Conservation (phyloP, 2,329 filamentous ascomycete species). For the Colletotrichum orbiculare region DNA sequence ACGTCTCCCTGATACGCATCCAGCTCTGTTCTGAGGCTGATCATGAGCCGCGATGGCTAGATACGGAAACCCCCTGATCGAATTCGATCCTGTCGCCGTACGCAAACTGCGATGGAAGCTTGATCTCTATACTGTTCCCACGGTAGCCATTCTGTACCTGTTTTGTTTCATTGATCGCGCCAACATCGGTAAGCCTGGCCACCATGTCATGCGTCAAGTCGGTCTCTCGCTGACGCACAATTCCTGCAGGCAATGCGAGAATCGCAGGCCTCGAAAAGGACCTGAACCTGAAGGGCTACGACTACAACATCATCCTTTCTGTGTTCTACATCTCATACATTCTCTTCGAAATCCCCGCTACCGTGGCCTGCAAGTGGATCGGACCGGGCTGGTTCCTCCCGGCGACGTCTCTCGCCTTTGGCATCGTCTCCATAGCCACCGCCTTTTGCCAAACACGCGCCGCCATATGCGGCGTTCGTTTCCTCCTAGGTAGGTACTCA, state of each 20-base stretch:
- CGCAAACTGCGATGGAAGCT: constrained; percentile 70
- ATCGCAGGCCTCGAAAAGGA: constrained; percentile 74
- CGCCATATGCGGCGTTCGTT: constrained; percentile 69
- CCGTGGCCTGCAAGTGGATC: constrained; percentile 75
- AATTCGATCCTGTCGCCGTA: constrained; percentile 69
- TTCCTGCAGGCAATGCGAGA: constrained; percentile 70
- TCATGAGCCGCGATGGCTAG: constrained; percentile 40
- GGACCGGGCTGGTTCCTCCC: constrained; percentile 81
- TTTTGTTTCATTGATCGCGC: constrained; percentile 82
- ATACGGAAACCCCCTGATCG: constrained; percentile 60
- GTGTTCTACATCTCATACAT: constrained; percentile 81
- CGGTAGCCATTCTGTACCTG: constrained; percentile 73
- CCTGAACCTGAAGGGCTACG: constrained; percentile 67
- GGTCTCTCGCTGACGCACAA: not conserved
- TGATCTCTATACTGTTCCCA: constrained; percentile 73
- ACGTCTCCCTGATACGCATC: constrained; percentile 15
- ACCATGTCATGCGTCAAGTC: no score
- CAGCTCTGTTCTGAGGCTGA: not conserved
- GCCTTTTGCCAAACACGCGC: constrained; percentile 70
- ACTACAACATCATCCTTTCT: constrained; percentile 76
- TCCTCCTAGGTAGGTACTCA: constrained; percentile 60
- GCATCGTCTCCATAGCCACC: constrained; percentile 70
- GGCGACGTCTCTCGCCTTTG: constrained; percentile 69
- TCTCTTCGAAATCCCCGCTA: constrained; percentile 76
- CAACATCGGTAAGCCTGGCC: constrained; percentile 68